Evolutionary conservation across 2,329 filamentous ascomycete genomes (phyloP), one percentile per base, ranked within the genome.

Genomic region (Nothophaeocryptopus gaeumannii): DNA sequence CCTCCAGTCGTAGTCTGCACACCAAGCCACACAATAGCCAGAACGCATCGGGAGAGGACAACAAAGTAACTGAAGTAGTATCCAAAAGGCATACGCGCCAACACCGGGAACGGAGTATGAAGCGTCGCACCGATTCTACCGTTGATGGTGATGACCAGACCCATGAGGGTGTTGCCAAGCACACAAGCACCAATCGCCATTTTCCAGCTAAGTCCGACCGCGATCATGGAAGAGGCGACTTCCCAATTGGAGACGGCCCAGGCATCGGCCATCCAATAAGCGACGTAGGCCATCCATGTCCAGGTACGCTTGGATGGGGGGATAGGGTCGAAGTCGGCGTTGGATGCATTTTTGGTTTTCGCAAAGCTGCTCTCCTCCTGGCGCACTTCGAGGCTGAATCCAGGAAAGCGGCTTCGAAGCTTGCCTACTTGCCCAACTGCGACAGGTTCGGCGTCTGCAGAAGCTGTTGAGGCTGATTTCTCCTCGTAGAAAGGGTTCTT

Each of bases 81-180:
- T 0, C 78, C 78, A 71, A 77, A 81, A 34, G 73, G 74, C 9
- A 77, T 75, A 30, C 78, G 75, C 0, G 77, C 73, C 16, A 80
- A 72, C 5, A 81, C 78, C 0, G 78, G 77, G 58, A 81, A 81
- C 0, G 78, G 78, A 8, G 74, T 72, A 59, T 81, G 76, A 55
- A 79, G 72, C 32, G 74, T 77, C 35, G 80, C 74, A 49, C 78
- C 75, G 59, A 78, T 74, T 65, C 77, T 78, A 12, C 70, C 74
- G 13, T 78, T 65, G 12, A 75, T 74, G 26, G 78, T 75, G 50
- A 80, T 82, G 47, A 62, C 59, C 5, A 58, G 10, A 20, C 58
- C 61, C 58, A 63, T 62, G 14, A 62, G 45, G 5, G 57, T 46
- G 44, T 62, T 63, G 5, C 61, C 61, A 5, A 63, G 52, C 1